These are phyloP conservation scores for Spiraea crenata DNA, from an alignment of 331 rosid species.

Conservation along the genomic window DNA sequence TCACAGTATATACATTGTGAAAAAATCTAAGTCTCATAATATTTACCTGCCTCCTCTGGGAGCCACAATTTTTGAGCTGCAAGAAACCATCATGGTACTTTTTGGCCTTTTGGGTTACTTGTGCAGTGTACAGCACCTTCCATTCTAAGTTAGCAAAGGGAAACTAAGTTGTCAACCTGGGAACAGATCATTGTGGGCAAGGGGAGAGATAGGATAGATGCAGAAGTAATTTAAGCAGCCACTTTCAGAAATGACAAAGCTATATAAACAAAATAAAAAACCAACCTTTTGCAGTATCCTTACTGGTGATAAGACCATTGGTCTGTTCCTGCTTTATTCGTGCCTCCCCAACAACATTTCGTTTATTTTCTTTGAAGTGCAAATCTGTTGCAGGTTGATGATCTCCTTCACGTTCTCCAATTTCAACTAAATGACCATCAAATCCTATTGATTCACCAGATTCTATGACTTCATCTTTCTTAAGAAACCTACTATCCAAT, in stretches of 20 bases:
- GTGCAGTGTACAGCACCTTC: conserved; percentile 67
- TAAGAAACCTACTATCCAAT: conserved; percentile 58
- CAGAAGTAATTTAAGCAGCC: not conserved
- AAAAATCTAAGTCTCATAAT: conserved; percentile 20
- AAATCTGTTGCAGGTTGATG: conserved; percentile 34
- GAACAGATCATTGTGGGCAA: not conserved
- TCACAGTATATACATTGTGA: conserved; percentile 1
- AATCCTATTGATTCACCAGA: conserved; percentile 55
- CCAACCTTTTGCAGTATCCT: conserved; percentile 16
- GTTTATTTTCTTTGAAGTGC: conserved; percentile 6
- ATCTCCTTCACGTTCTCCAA: conserved; percentile 60
- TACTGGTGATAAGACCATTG: conserved; percentile 4
- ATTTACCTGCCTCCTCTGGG: conserved; percentile 56
- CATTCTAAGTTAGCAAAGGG: conserved; percentile 45
- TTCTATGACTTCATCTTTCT: conserved; percentile 62
- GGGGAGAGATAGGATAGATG: not conserved
- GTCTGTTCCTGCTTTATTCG: conserved; percentile 16
- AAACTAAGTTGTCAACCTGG: conserved; percentile 3
- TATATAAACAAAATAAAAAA: not conserved
- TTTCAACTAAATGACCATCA: conserved; percentile 63
- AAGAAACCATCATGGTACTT: conserved; percentile 83
- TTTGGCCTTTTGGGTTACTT: conserved; percentile 75
- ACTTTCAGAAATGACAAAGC: not conserved
- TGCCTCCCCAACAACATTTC: conserved; percentile 8
- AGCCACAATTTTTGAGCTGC: conserved; percentile 37